These are phyloP conservation scores for Vachellia collinsii DNA, from an alignment of 306 rosid genomes.

Conservation along the genomic window DNA sequence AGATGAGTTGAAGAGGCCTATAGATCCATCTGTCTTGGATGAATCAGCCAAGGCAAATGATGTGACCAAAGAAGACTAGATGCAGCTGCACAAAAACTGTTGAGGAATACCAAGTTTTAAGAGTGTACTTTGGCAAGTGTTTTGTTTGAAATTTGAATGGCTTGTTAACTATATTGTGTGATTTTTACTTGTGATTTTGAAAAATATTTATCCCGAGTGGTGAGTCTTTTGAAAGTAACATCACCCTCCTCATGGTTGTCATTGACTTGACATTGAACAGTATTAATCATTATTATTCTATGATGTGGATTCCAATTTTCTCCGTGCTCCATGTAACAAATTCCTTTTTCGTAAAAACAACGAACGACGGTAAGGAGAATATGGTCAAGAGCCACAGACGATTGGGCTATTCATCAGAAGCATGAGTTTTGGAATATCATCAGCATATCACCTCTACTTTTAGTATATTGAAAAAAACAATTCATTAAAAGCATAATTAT, in stretches of 20 bases:
- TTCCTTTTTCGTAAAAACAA: neutral
- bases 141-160: neutral
- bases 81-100: constrained; percentile 18
- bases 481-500: too few species aligned
- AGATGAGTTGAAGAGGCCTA: constrained; percentile 44
- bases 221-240: too few species aligned
- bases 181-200: constrained; percentile 8
- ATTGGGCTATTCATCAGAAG: neutral
- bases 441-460: too few species aligned
- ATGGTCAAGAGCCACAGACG: neutral
- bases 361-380: neutral
- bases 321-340: neutral
- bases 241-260: too few species aligned
- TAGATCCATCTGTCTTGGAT: constrained; percentile 31
- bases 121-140: neutral
- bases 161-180: neutral
- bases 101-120: constrained; percentile 14
- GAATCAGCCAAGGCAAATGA: constrained; percentile 39
- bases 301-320: neutral
- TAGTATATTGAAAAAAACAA: too few species aligned
- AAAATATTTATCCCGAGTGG: too few species aligned
- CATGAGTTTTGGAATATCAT: too few species aligned
- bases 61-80: constrained; percentile 44
- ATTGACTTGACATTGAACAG: neutral
- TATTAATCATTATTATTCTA: neutral